phyloP scores from a whole-genome alignment of 202 grass and related monocot genomes.

The Dendrocalamus latiflorus region DNA sequence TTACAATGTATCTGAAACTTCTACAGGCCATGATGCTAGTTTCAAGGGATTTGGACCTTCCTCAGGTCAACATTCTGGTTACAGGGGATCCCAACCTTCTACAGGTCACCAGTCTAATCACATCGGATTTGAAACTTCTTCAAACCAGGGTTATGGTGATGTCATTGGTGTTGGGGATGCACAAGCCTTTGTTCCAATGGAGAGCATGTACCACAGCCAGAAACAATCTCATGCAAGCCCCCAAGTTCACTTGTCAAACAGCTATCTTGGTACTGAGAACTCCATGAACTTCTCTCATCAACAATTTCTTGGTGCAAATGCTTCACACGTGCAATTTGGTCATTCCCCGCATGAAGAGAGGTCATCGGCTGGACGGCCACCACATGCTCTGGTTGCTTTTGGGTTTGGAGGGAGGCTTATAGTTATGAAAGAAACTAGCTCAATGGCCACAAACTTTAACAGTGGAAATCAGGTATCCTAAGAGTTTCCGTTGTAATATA shows the following conservation, averaged over 20 bases:
- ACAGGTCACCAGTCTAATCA: constrained; percentile 27
- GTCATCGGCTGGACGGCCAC: constrained; percentile 69
- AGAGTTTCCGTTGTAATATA: neutral
- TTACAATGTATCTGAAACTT: no score
- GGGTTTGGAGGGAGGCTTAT: constrained; percentile 90
- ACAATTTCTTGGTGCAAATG: constrained; percentile 51
- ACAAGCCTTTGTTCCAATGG: constrained; percentile 40
- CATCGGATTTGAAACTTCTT: constrained; percentile 27
- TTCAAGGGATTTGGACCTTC: constrained; percentile 31
- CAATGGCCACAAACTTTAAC: constrained; percentile 50
- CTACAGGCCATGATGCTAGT: no score
- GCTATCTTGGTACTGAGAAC: constrained; percentile 46
- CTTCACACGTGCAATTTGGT: constrained; percentile 57
- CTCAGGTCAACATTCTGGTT: constrained; percentile 33
- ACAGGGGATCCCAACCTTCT: constrained; percentile 26
- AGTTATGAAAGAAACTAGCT: constrained; percentile 73
- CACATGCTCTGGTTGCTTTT: constrained; percentile 85
- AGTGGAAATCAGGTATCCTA: constrained; percentile 59
- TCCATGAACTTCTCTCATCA: constrained; percentile 56
- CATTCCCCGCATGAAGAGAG: constrained; percentile 50
- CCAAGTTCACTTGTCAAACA: constrained; percentile 59
- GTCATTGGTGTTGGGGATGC: constrained; percentile 29
- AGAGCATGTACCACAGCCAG: constrained; percentile 33
- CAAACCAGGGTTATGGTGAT: constrained; percentile 31
- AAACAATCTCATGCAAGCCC: constrained; percentile 23